Percentiles rank a stretch among this genome's conserved stretches.
Evolutionary conservation across 257 asterid species (phyloP).

Genomic region (Solanum lycopersicoides): DNA sequence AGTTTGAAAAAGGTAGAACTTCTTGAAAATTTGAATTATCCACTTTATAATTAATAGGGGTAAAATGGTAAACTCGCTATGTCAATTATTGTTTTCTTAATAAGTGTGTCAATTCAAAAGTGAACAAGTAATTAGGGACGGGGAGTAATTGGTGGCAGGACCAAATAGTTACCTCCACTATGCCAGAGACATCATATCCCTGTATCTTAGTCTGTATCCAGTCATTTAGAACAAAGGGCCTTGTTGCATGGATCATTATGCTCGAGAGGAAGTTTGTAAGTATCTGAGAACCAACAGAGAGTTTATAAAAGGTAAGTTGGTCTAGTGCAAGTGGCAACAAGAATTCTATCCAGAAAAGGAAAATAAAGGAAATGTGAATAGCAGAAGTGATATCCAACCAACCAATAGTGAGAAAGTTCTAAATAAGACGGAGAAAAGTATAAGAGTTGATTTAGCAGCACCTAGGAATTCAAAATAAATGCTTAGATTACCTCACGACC

Average conservation of each 20-base stretch:
- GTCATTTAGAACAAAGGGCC: slow-evolving; percentile 81
- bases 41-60: too few species aligned
- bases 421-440: neutral
- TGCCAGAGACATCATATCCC: slow-evolving; percentile 97
- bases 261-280: slow-evolving; percentile 97
- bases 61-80: too few species aligned
- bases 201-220: slow-evolving; percentile 97
- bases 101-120: too few species aligned
- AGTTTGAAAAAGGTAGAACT: too few species aligned
- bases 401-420: neutral
- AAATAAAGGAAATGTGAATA: neutral
- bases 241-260: slow-evolving; percentile 93
- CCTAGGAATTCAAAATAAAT: neutral
- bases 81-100: too few species aligned
- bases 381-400: neutral
- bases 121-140: too few species aligned
- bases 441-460: neutral
- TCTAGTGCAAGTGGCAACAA: neutral
- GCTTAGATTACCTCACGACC: slow-evolving; percentile 78
- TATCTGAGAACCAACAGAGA: slow-evolving; percentile 40
- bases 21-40: too few species aligned
- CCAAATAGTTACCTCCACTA: slow-evolving; percentile 68
- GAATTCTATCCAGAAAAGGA: neutral
- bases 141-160: neutral
- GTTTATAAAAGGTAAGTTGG: neutral